Evolutionary conservation across 2,329 filamentous ascomycete genomes (phyloP).

Genomic region (Aspergillus piperis): DNA sequence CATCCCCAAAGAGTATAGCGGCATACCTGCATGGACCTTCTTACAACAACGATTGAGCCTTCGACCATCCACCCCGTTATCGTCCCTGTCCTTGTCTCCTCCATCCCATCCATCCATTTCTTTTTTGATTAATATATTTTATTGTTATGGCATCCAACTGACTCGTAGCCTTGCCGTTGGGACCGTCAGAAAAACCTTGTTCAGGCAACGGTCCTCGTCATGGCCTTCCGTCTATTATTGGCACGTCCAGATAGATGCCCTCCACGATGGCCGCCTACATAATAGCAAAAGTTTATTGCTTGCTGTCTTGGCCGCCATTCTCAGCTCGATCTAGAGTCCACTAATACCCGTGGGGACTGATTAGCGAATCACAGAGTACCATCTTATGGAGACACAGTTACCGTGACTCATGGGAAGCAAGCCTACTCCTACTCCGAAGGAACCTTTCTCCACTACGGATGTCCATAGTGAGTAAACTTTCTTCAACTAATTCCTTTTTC

Average conservation of each 20-base stretch:
- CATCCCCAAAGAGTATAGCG: neutral
- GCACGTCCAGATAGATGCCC: neutral
- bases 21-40: conserved; percentile 4
- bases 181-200: neutral
- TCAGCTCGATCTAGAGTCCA: neutral
- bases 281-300: neutral
- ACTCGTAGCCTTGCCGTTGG: neutral
- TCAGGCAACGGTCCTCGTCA: neutral
- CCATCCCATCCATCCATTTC: neutral
- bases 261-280: neutral
- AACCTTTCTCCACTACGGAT: neutral
- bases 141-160: neutral
- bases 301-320: neutral
- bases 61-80: neutral
- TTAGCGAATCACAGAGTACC: neutral
- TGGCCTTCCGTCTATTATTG: neutral
- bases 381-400: neutral
- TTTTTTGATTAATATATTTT: neutral
- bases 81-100: neutral
- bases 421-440: neutral
- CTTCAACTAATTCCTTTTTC: neutral
- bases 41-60: conserved; percentile 1
- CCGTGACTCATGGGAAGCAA: neutral
- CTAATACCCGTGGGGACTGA: neutral
- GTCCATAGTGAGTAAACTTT: neutral